These are phyloP conservation scores for Talaromyces sp. DNA, from an alignment of 2,329 filamentous ascomycete species.

Conservation along the genomic window DNA sequence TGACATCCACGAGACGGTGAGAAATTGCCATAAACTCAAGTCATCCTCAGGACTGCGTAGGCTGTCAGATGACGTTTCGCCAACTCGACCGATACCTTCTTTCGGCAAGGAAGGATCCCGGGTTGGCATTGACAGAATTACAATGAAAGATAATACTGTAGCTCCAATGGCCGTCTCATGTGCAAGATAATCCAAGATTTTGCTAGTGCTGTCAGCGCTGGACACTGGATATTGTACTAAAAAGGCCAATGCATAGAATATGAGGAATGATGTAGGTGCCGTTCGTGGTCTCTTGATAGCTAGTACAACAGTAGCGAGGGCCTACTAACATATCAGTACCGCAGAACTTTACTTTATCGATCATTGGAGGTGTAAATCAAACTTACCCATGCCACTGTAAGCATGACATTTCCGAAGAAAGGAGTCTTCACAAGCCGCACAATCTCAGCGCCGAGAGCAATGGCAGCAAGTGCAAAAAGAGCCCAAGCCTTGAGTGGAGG, in stretches of 20 bases:
- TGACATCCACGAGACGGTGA: constrained; percentile 77
- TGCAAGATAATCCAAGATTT: constrained; percentile 21
- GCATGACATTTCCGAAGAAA: constrained; percentile 21
- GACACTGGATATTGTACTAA: constrained; percentile 35
- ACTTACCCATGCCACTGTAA: constrained; percentile 38
- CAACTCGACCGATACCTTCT: constrained; percentile 58
- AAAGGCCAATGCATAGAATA: constrained; percentile 32
- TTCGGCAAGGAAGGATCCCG: constrained; percentile 55
- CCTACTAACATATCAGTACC: constrained; percentile 30
- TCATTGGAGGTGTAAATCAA: constrained; percentile 10
- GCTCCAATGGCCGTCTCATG: constrained; percentile 35
- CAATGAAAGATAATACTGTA: constrained; percentile 47
- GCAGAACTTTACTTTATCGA: background rate
- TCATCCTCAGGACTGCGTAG: constrained; percentile 77
- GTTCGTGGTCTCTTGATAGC: constrained; percentile 39
- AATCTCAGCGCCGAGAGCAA: constrained; percentile 35
- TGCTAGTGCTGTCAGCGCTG: constrained; percentile 22
- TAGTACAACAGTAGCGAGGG: constrained; percentile 33
- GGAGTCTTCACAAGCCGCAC: constrained; percentile 22
- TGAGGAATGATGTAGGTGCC: constrained; percentile 39
- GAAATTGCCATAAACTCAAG: constrained; percentile 75
- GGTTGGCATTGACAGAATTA: constrained; percentile 66
- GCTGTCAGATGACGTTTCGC: constrained; percentile 52
- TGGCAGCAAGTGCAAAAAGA: constrained; percentile 38
- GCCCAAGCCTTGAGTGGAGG: constrained; percentile 33